A percentile compares a stretch with the other conserved stretches of the same genome.
phyloP scores from a whole-genome alignment of 768 basidiomycete genomes.

The Pluteus cervinus region DNA sequence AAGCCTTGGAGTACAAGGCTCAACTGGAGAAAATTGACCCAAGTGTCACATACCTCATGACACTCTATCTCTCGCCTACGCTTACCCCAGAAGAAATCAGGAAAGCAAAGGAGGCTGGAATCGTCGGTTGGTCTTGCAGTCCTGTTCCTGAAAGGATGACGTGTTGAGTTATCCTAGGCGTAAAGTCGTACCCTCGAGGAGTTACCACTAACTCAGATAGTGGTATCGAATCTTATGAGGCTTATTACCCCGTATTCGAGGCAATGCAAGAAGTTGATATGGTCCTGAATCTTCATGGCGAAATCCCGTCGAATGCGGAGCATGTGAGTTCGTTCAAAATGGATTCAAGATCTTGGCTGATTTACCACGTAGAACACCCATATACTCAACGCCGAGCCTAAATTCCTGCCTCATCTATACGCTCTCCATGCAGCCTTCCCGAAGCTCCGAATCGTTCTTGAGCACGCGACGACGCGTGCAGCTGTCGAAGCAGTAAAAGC shows the following conservation, averaged over 20 bases:
- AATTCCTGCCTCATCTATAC: conserved; percentile 82
- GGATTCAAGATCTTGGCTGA: conserved; percentile 2
- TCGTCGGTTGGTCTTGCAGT: conserved; percentile 42
- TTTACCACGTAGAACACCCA: conserved; percentile 63
- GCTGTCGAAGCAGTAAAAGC: conserved; percentile 83
- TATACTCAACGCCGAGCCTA: conserved; percentile 87
- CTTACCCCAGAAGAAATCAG: conserved; percentile 87
- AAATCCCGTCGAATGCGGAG: conserved; percentile 82
- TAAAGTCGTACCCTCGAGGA: conserved; percentile 96
- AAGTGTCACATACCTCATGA: conserved; percentile 86
- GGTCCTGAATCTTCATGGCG: conserved; percentile 96
- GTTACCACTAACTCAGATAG: conserved; percentile 97
- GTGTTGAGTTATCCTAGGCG: conserved; percentile 34
- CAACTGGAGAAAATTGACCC: conserved; percentile 72
- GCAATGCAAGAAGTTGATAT: conserved; percentile 92
- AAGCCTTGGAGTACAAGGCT: conserved; percentile 76
- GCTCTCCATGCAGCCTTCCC: conserved; percentile 83
- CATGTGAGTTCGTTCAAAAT: conserved; percentile 33
- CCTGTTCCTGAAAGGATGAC: conserved; percentile 15
- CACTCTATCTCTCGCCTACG: conserved; percentile 88
- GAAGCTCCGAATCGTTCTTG: conserved; percentile 87
- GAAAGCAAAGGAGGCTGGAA: conserved; percentile 81
- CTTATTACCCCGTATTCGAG: conserved; percentile 89
- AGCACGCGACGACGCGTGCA: conserved; percentile 92
- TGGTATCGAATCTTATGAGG: conserved; percentile 93